phyloP scores from a whole-genome alignment of 495 filamentous ascomycete genomes.

The Trichoderma virens region DNA sequence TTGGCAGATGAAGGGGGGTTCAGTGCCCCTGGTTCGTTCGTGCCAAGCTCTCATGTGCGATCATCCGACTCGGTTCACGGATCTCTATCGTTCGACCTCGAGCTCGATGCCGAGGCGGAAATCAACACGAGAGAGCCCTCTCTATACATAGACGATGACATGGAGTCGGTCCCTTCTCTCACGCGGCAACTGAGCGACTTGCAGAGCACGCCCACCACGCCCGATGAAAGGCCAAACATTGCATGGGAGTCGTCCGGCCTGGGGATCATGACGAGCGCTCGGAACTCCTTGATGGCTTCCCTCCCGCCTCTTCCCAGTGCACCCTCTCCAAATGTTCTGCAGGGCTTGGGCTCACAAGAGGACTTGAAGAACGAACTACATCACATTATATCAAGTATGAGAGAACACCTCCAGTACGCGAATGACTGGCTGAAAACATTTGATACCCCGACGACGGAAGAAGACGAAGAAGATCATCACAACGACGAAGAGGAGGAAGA shows the following conservation, averaged over 20 bases:
- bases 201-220: constrained; percentile 2
- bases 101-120: constrained; percentile 39
- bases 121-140: constrained; percentile 18
- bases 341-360: constrained; percentile 39
- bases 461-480: not conserved
- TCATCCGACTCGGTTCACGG: constrained; percentile 21
- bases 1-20: constrained; percentile 9
- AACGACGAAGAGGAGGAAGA: not conserved
- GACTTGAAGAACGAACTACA: constrained; percentile 48
- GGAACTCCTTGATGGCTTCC: not conserved
- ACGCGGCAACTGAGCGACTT: not conserved
- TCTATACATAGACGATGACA: not conserved
- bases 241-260: constrained; percentile 6
- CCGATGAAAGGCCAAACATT: not conserved
- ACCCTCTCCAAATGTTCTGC: constrained; percentile 43
- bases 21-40: constrained; percentile 30
- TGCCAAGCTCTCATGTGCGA: constrained; percentile 31
- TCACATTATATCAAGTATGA: constrained; percentile 41
- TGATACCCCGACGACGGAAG: constrained; percentile 15
- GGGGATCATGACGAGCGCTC: constrained; percentile 8
- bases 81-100: constrained; percentile 36
- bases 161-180: constrained; percentile 1
- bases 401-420: constrained; percentile 34
- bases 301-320: constrained; percentile 29
- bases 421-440: constrained; percentile 22